phyloP scores from a whole-genome alignment of 1,284 basidiomycete species.

The Inonotus obliquus region DNA sequence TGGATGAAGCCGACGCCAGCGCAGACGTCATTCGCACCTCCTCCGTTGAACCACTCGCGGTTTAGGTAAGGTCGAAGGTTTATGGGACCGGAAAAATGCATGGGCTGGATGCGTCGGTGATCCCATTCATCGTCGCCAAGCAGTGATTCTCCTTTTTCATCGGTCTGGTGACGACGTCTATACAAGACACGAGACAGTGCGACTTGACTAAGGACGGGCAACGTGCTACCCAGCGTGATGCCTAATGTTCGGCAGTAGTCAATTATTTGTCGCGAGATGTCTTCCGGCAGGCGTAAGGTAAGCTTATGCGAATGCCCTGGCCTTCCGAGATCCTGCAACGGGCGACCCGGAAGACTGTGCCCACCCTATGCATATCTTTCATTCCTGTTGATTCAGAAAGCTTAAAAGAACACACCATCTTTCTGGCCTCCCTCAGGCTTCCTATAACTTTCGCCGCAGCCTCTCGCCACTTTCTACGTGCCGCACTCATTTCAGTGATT shows the following conservation, averaged over 20 bases:
- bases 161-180: constrained; percentile 39
- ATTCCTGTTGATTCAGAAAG: not conserved
- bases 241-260: constrained; percentile 36
- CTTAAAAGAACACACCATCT: constrained; percentile 28
- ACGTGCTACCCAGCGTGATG: constrained; percentile 49
- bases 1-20: constrained; percentile 42
- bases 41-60: constrained; percentile 39
- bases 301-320: constrained; percentile 33
- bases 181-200: constrained; percentile 49
- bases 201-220: constrained; percentile 47
- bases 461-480: constrained; percentile 43
- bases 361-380: constrained; percentile 40
- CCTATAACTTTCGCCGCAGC: constrained; percentile 42
- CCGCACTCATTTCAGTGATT: constrained; percentile 26
- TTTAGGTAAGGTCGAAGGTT: constrained; percentile 51
- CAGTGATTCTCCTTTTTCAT: not conserved
- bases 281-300: constrained; percentile 25
- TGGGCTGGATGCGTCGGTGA: constrained; percentile 45
- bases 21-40: constrained; percentile 41
- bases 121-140: constrained; percentile 51
- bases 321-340: constrained; percentile 28
- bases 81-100: constrained; percentile 44
- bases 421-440: constrained; percentile 29
- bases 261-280: constrained; percentile 29
- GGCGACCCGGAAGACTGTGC: constrained; percentile 42